Evolutionary conservation across 2,329 filamentous ascomycete genomes (phyloP).

Genomic region (Aspergillus sp.): DNA sequence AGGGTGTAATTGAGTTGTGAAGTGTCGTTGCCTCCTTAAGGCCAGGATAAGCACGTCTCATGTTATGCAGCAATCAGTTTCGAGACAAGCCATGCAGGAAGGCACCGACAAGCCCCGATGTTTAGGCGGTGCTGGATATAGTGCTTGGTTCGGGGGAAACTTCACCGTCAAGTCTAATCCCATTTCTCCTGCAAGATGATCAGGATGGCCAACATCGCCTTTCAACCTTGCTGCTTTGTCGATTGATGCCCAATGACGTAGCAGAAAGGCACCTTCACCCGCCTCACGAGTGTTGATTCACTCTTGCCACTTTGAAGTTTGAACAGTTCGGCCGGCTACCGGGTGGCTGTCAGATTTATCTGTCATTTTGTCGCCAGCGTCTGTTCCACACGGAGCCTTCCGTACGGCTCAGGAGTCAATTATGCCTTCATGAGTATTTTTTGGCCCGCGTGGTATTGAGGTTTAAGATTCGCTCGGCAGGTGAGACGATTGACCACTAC

Average conservation of each 20-base stretch:
- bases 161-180: neutral
- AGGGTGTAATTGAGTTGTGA: neutral
- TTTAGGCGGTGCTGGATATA: neutral
- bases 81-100: neutral
- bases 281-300: neutral
- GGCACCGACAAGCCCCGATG: neutral
- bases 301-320: neutral
- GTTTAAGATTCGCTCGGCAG: slow-evolving; percentile 4
- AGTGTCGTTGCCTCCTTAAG: slow-evolving; percentile 1
- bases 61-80: slow-evolving; percentile 3
- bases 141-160: neutral
- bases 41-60: neutral
- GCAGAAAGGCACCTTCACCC: slow-evolving; percentile 8
- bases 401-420: slow-evolving; percentile 1
- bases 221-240: slow-evolving; percentile 10
- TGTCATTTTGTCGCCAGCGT: neutral
- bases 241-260: slow-evolving; percentile 27
- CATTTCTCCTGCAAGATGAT: slow-evolving; percentile 1
- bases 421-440: neutral
- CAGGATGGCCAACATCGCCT: slow-evolving; percentile 3
- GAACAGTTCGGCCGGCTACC: slow-evolving; percentile 2
- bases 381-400: slow-evolving; percentile 8
- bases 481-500: neutral
- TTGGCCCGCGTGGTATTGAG: neutral
- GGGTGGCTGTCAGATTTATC: neutral